Base-by-base conservation (phyloP, 306 rosid genomes). In the Lablab purpureus region DNA sequence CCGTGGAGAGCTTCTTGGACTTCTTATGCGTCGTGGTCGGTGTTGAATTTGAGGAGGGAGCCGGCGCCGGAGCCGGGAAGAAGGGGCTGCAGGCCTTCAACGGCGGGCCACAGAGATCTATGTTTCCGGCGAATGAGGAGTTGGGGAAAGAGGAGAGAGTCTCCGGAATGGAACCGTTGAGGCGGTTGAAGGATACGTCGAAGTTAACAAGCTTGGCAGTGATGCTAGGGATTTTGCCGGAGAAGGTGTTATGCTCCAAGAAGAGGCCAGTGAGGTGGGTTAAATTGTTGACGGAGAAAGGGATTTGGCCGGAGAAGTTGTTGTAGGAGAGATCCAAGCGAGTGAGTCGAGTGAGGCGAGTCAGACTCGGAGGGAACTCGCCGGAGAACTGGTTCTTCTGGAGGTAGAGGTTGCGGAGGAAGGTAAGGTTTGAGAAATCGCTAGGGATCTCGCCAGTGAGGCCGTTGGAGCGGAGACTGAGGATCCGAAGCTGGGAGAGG, bases 141-240 rank as follows among this genome's bases (percentile, higher is more conserved):
- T 54, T 70, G 0, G 92, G 77, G 80, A 93, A 96, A 0, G 9
- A 73, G 0, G 88, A 13, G 3, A 96, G 87, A 4, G 87, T 82
- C 0, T 74, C 0, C 0, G 99, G 99, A 41, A 96, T 90, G 10
- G 99, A 96, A 66, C 99, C 99, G 80, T 96, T 96, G 64, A 96
- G 94, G 0, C 19, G 52, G 83, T 96, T 96, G 68, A 90, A 55
- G 1, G 99, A 85, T 34, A 90, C 99, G 19, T 88, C 56, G 84
- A 96, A 96, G 32, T 2, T 4, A 0, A 0, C 19, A 32, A 91
- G 60, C 5, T 51, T 76, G 14, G 72, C 52, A 0, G 86, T 15
- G 54, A 96, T 78, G 77, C 85, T 89, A 0, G 98, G 99, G 2
- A 96, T 71, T 0, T 3, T 30, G 7, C 98, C 97, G 1, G 98